Percentiles rank a stretch among this genome's conserved stretches.
These are phyloP conservation scores for Talaromyces sp. DNA, from an alignment of 2,329 filamentous ascomycete species.

Conservation along the genomic window DNA sequence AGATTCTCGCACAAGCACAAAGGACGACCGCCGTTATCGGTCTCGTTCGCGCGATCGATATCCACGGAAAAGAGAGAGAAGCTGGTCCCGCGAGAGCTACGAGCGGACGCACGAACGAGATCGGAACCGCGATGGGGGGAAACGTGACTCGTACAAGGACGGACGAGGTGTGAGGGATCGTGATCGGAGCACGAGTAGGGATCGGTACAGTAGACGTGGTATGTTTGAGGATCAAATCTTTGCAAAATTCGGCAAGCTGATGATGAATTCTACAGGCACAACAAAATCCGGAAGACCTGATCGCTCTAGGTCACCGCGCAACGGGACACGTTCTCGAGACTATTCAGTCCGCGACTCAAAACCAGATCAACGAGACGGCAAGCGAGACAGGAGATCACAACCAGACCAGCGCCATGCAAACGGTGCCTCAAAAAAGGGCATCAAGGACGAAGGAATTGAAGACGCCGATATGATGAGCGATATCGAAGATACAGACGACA, in stretches of 20 bases:
- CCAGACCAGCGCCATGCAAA: conserved; percentile 23
- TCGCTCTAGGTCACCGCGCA: conserved; percentile 37
- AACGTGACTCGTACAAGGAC: conserved; percentile 32
- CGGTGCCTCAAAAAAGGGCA: conserved; percentile 31
- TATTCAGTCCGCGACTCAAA: conserved; percentile 27
- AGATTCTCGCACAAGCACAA: conserved; percentile 32
- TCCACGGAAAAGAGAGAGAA: conserved; percentile 42
- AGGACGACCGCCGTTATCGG: conserved; percentile 39
- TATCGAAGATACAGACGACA: conserved; percentile 41
- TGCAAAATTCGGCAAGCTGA: no score
- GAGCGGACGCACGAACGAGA: conserved; percentile 18
- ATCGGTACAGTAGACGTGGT: conserved; percentile 42
- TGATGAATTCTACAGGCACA: conserved; percentile 23
- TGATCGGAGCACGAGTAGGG: conserved; percentile 38
- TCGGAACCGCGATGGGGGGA: conserved; percentile 31
- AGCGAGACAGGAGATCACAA: conserved; percentile 28
- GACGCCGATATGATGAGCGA: conserved; percentile 13
- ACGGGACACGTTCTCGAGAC: conserved; percentile 34
- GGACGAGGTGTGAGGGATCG: conserved; percentile 38
- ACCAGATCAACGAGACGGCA: conserved; percentile 31
- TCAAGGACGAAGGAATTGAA: conserved; percentile 54
- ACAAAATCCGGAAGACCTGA: conserved; percentile 34
- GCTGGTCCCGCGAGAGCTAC: conserved; percentile 42
- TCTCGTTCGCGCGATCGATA: conserved; percentile 40
- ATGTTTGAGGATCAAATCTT: conserved; percentile 10